These are phyloP conservation scores for Anaeramoeba ignava DNA, from an alignment of 78 protist genomes.

Conservation along the genomic window DNA sequence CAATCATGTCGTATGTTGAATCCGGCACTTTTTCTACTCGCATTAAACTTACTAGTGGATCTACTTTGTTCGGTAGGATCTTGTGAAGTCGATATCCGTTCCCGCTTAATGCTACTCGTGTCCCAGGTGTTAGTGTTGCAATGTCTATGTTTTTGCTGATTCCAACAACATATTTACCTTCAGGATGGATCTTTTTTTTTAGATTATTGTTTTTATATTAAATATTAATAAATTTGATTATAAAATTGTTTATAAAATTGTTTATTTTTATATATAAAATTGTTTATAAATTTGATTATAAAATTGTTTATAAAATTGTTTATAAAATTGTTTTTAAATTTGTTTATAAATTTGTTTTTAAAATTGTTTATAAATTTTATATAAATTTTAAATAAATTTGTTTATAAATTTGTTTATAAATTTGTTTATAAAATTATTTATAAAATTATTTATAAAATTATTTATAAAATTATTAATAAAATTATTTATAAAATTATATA, in stretches of 20 bases:
- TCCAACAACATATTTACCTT: conserved; percentile 93
- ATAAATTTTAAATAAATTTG: too few species aligned
- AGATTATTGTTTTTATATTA: background rate
- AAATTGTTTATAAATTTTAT: too few species aligned
- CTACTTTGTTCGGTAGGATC: conserved; percentile 87
- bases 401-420: too few species aligned
- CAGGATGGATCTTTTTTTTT: conserved; percentile 55
- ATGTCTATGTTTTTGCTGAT: conserved; percentile 77
- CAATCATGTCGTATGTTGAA: conserved; percentile 95
- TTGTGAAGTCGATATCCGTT: conserved; percentile 83
- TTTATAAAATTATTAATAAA: background rate
- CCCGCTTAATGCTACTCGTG: conserved; percentile 79
- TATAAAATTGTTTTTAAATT: background rate
- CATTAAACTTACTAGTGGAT: conserved; percentile 88
- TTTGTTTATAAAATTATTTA: too few species aligned
- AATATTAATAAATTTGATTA: background rate
- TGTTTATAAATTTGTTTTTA: too few species aligned
- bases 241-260: background rate
- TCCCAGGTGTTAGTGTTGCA: conserved; percentile 48
- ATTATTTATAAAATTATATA: background rate
- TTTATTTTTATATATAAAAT: conserved; percentile 39
- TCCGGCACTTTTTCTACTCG: conserved; percentile 98
- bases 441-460: background rate
- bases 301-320: background rate
- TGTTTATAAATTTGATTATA: background rate